phyloP scores from a whole-genome alignment of 306 rosid species.

The Quercus suber region DNA sequence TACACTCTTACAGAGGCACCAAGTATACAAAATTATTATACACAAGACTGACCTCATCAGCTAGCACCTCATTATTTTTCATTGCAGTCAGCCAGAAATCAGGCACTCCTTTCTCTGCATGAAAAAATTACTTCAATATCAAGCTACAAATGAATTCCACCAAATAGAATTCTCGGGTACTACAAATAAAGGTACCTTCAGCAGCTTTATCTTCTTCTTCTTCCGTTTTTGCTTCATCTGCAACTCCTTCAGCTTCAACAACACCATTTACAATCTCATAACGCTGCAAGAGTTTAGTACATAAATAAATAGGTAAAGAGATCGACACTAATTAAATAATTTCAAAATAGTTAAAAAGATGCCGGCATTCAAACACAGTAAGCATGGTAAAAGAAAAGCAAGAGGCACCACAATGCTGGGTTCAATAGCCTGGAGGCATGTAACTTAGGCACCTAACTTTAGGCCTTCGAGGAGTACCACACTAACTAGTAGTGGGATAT shows the following conservation, averaged over 20 bases:
- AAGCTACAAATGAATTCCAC: slow-evolving; percentile 1
- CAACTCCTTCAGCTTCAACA: slow-evolving; percentile 60
- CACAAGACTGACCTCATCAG: slow-evolving; percentile 68
- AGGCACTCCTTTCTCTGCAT: slow-evolving; percentile 81
- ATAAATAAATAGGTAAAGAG: background rate
- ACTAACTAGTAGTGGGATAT: too few species aligned
- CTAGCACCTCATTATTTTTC: slow-evolving; percentile 83
- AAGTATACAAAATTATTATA: background rate
- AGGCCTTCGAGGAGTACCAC: too few species aligned
- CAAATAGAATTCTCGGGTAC: background rate
- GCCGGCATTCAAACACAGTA: background rate
- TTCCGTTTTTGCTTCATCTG: slow-evolving; percentile 33
- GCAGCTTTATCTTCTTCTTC: slow-evolving; percentile 47
- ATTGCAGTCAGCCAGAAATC: slow-evolving; percentile 88
- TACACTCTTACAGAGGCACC: background rate
- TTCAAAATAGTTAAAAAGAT: background rate
- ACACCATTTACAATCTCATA: slow-evolving; percentile 75
- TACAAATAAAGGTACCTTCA: slow-evolving; percentile 34
- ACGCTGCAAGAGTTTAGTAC: slow-evolving; percentile 46
- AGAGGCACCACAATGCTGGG: background rate
- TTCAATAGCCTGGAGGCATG: background rate
- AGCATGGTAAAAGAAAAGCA: background rate
- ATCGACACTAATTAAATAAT: background rate
- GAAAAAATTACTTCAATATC: background rate
- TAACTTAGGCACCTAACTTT: background rate